Percentiles rank a stretch among this genome's conserved stretches.
phyloP scores from a whole-genome alignment of 805 yeast species.

The Cyberlindnera petersonii region DNA sequence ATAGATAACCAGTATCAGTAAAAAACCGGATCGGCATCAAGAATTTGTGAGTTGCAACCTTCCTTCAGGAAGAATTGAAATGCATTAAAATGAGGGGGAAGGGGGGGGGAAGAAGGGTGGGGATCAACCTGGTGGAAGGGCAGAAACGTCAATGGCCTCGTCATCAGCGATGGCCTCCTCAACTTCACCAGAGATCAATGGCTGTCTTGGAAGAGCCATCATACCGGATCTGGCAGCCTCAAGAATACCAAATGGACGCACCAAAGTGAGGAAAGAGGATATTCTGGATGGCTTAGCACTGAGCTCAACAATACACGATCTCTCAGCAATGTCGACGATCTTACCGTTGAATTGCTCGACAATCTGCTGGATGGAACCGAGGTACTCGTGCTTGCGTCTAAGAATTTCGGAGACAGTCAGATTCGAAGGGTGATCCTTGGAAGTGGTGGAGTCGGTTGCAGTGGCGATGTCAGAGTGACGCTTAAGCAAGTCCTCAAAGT shows the following conservation, averaged over 20 bases:
- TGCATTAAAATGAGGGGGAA: background rate
- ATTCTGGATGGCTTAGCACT: constrained; percentile 91
- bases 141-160: constrained; percentile 80
- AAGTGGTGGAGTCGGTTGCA: constrained; percentile 29
- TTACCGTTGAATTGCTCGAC: constrained; percentile 89
- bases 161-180: constrained; percentile 49
- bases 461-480: constrained; percentile 53
- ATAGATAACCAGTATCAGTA: too few relatives aligned
- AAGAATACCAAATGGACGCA: constrained; percentile 93
- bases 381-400: constrained; percentile 88
- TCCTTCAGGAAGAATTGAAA: constrained; percentile 2
- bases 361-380: constrained; percentile 76
- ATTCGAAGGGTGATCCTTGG: constrained; percentile 79
- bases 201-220: constrained; percentile 98
- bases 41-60: too few relatives aligned
- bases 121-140: constrained; percentile 93
- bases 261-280: constrained; percentile 77
- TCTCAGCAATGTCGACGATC: constrained; percentile 85
- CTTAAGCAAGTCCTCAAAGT: constrained; percentile 88
- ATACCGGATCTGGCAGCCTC: constrained; percentile 97
- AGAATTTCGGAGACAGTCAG: constrained; percentile 87
- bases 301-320: constrained; percentile 91
- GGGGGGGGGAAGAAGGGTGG: background rate
- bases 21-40: too few relatives aligned
- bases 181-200: constrained; percentile 57